Conservation (phyloP, 2,329 filamentous ascomycete species). For the Amauroascus verrucosus region DNA sequence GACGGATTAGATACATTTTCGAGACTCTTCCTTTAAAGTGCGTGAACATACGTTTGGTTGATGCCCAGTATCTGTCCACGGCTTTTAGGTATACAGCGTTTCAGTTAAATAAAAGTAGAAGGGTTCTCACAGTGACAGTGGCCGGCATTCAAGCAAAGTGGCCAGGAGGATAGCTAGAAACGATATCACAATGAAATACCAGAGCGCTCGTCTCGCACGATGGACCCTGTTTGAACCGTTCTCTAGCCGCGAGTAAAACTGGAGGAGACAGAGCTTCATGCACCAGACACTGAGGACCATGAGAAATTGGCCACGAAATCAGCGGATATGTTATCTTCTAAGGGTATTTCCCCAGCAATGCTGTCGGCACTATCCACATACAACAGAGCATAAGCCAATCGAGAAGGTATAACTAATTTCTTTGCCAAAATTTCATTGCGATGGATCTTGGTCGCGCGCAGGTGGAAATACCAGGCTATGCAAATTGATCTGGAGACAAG, state of each 20-base stretch:
- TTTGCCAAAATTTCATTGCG: conserved; percentile 7
- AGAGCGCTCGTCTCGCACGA: conserved; percentile 13
- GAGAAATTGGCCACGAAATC: background rate
- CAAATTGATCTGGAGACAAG: conserved; percentile 10
- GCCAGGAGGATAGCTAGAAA: conserved; percentile 13
- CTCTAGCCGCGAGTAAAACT: conserved; percentile 17
- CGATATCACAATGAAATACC: conserved; percentile 12
- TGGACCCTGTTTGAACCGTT: conserved; percentile 17
- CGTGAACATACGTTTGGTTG: background rate
- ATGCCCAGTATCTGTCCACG: conserved; percentile 7
- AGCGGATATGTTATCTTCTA: background rate
- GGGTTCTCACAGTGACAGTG: conserved; percentile 12
- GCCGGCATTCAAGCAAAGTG: conserved; percentile 16
- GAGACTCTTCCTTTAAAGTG: background rate
- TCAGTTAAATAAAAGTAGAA: background rate
- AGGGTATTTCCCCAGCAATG: background rate
- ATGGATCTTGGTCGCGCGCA: background rate
- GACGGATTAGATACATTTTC: background rate
- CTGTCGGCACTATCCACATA: conserved; percentile 3
- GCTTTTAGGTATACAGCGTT: background rate
- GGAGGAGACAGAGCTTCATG: conserved; percentile 17
- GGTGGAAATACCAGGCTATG: conserved; percentile 14
- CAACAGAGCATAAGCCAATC: conserved; percentile 16
- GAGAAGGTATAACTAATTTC: conserved; percentile 15
- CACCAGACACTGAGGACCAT: conserved; percentile 15